phyloP scores from a whole-genome alignment of 2,329 filamentous ascomycete genomes.

The Nothopassalora personata region DNA sequence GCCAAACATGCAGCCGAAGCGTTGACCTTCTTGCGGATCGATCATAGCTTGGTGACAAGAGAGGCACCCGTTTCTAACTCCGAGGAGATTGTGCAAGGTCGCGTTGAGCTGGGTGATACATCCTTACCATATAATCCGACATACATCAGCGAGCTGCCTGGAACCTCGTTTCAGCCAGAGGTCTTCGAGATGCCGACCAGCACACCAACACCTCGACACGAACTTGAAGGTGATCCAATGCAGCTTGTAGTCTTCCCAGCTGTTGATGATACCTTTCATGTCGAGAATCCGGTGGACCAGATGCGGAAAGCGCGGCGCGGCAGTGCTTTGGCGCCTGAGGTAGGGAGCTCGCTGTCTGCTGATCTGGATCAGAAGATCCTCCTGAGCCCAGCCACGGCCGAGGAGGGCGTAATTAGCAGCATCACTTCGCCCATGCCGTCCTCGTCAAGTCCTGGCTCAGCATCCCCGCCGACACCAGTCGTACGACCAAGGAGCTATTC shows the following conservation, averaged over 20 bases:
- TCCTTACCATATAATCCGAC: constrained; percentile 18
- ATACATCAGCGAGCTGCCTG: constrained; percentile 28
- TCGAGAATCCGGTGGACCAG: background rate
- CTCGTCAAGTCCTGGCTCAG: background rate
- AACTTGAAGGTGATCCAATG: constrained; percentile 35
- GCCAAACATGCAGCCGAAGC: constrained; percentile 43
- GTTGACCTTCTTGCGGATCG: constrained; percentile 51
- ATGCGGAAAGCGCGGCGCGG: constrained; percentile 33
- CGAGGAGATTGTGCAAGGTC: constrained; percentile 22
- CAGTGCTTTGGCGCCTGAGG: constrained; percentile 44
- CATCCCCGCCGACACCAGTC: constrained; percentile 5
- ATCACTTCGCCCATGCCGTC: constrained; percentile 3
- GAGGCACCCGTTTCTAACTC: constrained; percentile 29
- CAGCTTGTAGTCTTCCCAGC: constrained; percentile 32
- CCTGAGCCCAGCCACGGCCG: constrained; percentile 19
- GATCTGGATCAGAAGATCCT: constrained; percentile 13
- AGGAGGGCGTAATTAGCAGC: constrained; percentile 12
- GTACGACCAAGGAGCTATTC: constrained; percentile 27
- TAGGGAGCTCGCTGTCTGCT: constrained; percentile 28
- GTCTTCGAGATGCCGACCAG: constrained; percentile 24
- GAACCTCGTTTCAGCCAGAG: constrained; percentile 19
- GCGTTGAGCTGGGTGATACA: constrained; percentile 27
- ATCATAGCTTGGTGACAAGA: constrained; percentile 51
- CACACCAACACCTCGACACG: constrained; percentile 29
- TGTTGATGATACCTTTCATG: constrained; percentile 28